A percentile compares a stretch with the other conserved stretches of the same genome.
phyloP scores from a whole-genome alignment of 1,139 yeast genomes.

The Kodamaea arcana region DNA sequence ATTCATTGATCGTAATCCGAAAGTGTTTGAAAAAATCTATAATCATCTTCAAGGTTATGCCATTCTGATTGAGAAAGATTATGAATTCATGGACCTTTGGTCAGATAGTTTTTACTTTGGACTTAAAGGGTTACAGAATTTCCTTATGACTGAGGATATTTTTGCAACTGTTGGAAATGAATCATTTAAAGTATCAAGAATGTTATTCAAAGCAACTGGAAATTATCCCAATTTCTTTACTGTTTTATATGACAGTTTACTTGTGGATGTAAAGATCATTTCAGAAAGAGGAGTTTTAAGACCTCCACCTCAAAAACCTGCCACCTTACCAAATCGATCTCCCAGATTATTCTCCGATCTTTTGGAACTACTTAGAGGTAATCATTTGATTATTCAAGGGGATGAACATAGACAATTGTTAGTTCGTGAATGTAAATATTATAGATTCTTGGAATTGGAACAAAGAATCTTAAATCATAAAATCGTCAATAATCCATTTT shows the following conservation, averaged over 20 bases:
- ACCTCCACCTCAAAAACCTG: constrained; percentile 74
- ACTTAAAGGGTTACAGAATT: constrained; percentile 50
- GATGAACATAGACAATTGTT: constrained; percentile 56
- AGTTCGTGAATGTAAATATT: constrained; percentile 69
- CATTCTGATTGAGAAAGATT: constrained; percentile 53
- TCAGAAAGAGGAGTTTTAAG: constrained; percentile 46
- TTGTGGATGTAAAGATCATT: constrained; percentile 36
- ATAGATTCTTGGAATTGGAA: constrained; percentile 70
- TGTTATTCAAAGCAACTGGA: constrained; percentile 52
- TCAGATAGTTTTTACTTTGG: constrained; percentile 75
- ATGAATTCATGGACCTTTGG: constrained; percentile 57
- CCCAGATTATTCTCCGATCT: constrained; percentile 59
- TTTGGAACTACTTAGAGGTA: constrained; percentile 54
- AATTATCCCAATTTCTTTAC: constrained; percentile 77
- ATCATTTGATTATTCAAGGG: constrained; percentile 38
- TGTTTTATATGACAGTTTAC: constrained; percentile 49
- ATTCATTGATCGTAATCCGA: constrained; percentile 77
- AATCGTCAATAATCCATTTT: constrained; percentile 50
- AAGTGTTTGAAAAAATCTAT: constrained; percentile 61
- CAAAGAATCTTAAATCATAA: constrained; percentile 58
- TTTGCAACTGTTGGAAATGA: constrained; percentile 60
- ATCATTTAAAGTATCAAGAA: constrained; percentile 56
- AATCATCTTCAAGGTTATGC: constrained; percentile 77
- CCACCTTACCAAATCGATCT: constrained; percentile 50
- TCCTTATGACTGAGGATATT: constrained; percentile 52